A percentile compares a stretch with the other conserved stretches of the same genome.
phyloP scores from a whole-genome alignment of 495 filamentous ascomycete species.

The Oleoguttula mirabilis region DNA sequence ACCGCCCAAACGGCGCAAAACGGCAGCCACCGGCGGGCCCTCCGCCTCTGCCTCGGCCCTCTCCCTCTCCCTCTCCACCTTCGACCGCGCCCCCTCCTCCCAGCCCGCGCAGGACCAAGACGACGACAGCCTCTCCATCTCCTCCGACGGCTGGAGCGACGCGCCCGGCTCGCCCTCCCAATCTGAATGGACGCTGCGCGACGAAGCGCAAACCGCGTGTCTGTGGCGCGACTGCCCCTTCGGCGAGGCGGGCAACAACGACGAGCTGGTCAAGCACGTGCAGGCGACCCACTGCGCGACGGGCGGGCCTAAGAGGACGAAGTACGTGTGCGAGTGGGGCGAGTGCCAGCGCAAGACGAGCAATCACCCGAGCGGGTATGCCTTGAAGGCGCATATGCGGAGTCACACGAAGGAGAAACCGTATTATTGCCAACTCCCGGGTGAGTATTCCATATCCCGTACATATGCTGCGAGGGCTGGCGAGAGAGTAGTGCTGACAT shows the following conservation, averaged over 20 bases:
- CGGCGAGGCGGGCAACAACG: constrained; percentile 84
- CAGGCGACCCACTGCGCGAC: constrained; percentile 61
- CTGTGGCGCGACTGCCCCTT: constrained; percentile 75
- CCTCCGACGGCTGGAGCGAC: constrained; percentile 75
- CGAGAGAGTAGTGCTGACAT: neutral
- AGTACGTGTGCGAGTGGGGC: constrained; percentile 89
- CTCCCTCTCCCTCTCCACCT: neutral
- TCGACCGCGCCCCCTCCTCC: constrained; percentile 13
- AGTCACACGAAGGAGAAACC: constrained; percentile 97
- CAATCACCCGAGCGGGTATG: constrained; percentile 89
- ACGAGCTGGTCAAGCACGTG: constrained; percentile 81
- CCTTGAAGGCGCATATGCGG: constrained; percentile 89
- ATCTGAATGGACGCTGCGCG: constrained; percentile 54
- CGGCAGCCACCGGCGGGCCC: constrained; percentile 7
- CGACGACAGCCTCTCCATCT: constrained; percentile 44
- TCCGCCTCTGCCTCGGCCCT: too few relatives aligned
- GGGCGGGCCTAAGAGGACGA: constrained; percentile 68
- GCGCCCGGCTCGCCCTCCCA: constrained; percentile 63
- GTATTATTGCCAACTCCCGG: constrained; percentile 88
- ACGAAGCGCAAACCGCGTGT: constrained; percentile 80
- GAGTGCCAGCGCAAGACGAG: constrained; percentile 79
- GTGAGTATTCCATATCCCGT: constrained; percentile 37
- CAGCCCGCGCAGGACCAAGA: constrained; percentile 18
- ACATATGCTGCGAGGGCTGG: too few relatives aligned
- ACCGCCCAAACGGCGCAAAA: constrained; percentile 31